Base-by-base conservation (phyloP, 1,139 yeast genomes). In the Protomyces gravidus region DNA sequence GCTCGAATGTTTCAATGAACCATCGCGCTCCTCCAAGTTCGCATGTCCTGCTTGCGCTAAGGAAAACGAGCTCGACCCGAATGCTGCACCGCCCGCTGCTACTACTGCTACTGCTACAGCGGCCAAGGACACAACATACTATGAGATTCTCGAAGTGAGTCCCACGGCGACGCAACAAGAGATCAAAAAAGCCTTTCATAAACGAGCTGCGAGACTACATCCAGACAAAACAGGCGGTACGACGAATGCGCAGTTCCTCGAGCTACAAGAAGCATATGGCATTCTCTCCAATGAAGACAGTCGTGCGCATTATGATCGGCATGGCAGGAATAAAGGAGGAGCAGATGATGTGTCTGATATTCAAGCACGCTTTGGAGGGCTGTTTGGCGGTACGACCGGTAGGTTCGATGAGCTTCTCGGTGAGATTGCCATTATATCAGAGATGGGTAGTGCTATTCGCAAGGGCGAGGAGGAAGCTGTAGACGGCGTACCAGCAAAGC, bases 161-260 rank as follows among this genome's bases (percentile, higher is more conserved):
- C 77, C 85, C 2, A 80, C 80, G 19, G 96, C 97, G 45, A 81
- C 90, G 0, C 80, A 85, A 5, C 76, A 82, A 27, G 95, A 88
- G 61, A 89, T 90, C 72, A 90, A 90, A 71, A 88, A 87, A 71
- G 96, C 96, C 0, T 90, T 90, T 73, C 78, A 97, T 63, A 85
- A 84, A 71, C 83, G 84, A 69, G 97, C 97, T 5, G 83, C 90
- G 70, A 78, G 75, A 62, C 84, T 89, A 64, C 97, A 90, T 71
- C 97, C 97, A 0, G 97, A 90, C 72, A 90, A 90, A 74, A 89
- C 96, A 5, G 82, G 85, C 67, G 87, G 85, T 68, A 89, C 92
- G 3, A 75, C 76, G 33, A 95, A 96, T 13, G 56, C 56, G 28
- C 55, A 36, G 11, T 59, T 49, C 33, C 55, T 59, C 67, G 83